phyloP scores from a whole-genome alignment of 129 eudicot genomes.

The Artemisia argyi region DNA sequence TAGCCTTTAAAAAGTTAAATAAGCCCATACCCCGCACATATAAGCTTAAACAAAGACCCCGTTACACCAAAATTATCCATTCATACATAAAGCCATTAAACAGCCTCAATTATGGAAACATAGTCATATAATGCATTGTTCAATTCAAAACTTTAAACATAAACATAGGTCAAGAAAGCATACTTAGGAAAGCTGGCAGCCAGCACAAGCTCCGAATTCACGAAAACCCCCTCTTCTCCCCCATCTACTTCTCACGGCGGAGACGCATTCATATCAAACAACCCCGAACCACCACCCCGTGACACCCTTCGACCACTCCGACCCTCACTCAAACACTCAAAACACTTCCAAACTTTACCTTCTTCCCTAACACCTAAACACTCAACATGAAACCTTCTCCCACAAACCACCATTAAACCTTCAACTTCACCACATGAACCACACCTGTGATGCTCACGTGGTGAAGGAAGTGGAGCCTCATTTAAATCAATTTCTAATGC shows the following conservation, averaged over 20 bases:
- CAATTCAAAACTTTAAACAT: background rate
- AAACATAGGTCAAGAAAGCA: background rate
- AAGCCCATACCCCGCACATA: too few species aligned
- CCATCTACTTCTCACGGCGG: slow-evolving; percentile 44
- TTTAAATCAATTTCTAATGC: background rate
- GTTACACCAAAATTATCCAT: too few species aligned
- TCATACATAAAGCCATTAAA: too few species aligned
- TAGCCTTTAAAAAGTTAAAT: too few species aligned
- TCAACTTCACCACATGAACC: slow-evolving; percentile 37
- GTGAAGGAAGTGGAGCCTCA: background rate
- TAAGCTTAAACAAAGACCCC: too few species aligned
- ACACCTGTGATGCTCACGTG: slow-evolving; percentile 23
- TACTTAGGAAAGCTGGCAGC: slow-evolving; percentile 38
- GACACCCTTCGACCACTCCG: slow-evolving; percentile 20
- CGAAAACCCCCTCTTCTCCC: slow-evolving; percentile 23
- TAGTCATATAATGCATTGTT: background rate
- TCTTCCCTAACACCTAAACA: slow-evolving; percentile 40
- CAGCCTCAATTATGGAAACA: background rate
- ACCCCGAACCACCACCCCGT: slow-evolving; percentile 32
- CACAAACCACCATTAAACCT: slow-evolving; percentile 36
- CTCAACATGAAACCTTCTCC: slow-evolving; percentile 40
- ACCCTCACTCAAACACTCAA: slow-evolving; percentile 42
- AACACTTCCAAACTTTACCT: slow-evolving; percentile 41
- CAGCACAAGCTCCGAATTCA: slow-evolving; percentile 33
- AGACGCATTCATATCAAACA: slow-evolving; percentile 48